Evolutionary conservation across 2,329 filamentous ascomycete species (phyloP).

Genomic region (Zasmidium cellare): DNA sequence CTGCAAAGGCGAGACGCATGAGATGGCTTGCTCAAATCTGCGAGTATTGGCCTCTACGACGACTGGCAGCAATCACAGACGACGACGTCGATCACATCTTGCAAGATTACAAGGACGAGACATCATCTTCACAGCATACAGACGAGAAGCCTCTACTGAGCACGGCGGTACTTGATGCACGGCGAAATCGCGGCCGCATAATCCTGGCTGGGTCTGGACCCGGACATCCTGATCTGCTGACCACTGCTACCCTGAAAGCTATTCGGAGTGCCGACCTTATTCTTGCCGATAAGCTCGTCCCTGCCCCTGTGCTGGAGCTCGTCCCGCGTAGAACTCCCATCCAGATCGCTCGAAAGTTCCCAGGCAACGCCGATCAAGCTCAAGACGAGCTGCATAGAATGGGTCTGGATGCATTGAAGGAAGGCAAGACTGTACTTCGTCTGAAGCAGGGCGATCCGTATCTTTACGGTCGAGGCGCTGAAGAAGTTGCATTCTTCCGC

Average conservation of each 20-base stretch:
- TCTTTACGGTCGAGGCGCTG: constrained; percentile 90
- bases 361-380: constrained; percentile 90
- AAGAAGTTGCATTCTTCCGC: constrained; percentile 85
- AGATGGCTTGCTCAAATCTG: constrained; percentile 95
- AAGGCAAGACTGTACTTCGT: constrained; percentile 78
- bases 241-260: constrained; percentile 74
- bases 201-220: constrained; percentile 90
- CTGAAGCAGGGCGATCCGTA: constrained; percentile 97
- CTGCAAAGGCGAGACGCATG: constrained; percentile 76
- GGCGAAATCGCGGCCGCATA: constrained; percentile 63
- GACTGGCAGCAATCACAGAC: constrained; percentile 77
- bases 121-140: constrained; percentile 26
- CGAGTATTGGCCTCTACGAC: constrained; percentile 93
- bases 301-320: constrained; percentile 79
- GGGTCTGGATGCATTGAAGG: constrained; percentile 67
- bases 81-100: constrained; percentile 76
- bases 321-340: constrained; percentile 87
- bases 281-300: constrained; percentile 82
- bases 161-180: constrained; percentile 31
- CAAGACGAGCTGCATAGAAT: constrained; percentile 84
- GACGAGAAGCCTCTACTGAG: constrained; percentile 31
- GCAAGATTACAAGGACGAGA: constrained; percentile 62
- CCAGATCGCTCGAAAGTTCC: constrained; percentile 94
- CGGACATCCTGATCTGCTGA: constrained; percentile 88
- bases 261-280: constrained; percentile 75